Evolutionary conservation across 2,329 filamentous ascomycete species (phyloP), one percentile per base, ranked within the genome.

Genomic region (Aspergillus brasiliensis): DNA sequence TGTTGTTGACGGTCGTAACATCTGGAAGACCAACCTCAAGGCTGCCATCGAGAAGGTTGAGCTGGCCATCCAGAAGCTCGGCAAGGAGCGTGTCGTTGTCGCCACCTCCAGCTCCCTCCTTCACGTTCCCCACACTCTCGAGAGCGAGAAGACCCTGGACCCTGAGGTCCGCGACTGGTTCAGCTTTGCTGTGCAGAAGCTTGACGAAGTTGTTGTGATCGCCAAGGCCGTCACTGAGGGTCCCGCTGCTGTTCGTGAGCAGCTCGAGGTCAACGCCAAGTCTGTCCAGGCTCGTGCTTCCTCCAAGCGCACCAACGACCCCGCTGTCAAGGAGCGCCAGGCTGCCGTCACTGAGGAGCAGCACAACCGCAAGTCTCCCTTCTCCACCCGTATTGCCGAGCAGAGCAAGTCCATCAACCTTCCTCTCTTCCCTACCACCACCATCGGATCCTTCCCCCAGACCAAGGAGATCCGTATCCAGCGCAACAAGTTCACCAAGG

Each of bases 21-120:
- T 99, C 86, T 99, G 95, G 95, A 99, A 99, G 91, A 97, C 92
- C 82, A 96, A 98, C 89, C 90, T 97, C 84, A 91, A 96, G 87
- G 88, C 87, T 73, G 92, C 95, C 75, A 96, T 99, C 67, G 93
- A 95, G 84, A 87, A 83, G 66, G 90, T 95, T 63, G 92, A 98
- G 87, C 84, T 87, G 62, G 95, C 94, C 67, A 84, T 98, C 73
- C 91, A 97, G 84, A 92, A 96, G 84, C 88, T 99, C 65, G 94
- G 95, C 83, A 94, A 97, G 86, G 93, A 98, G 70, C 91, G 95
- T 76, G 94, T 99, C 79, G 91, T 99, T 70, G 92, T 97, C 70
- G 91, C 95, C 75, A 97, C 93, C 70, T 98, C 95, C 75, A 95
- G 90, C 85, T 98, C 95, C 69, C 92, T 99, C 71, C 91, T 99